A percentile compares a stretch with the other conserved stretches of the same genome.
These are phyloP conservation scores for Populus hybrid DNA, from an alignment of 441 rosid genomes.

Conservation along the genomic window DNA sequence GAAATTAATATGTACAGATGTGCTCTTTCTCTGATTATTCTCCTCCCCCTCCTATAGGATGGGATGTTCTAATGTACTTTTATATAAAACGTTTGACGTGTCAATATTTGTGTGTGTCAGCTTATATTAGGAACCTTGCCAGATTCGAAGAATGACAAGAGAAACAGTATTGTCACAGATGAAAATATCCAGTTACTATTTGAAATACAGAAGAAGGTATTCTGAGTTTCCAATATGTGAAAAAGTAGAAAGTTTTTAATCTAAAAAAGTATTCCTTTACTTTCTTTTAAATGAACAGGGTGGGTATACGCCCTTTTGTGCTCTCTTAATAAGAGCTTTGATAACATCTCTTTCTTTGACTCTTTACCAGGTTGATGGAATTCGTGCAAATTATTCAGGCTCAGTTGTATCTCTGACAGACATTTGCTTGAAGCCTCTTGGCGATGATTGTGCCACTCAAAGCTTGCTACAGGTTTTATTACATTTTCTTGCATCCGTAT, in stretches of 20 bases:
- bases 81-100: constrained; percentile 5
- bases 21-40: neutral
- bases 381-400: constrained; percentile 75
- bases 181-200: constrained; percentile 81
- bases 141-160: constrained; percentile 35
- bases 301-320: neutral
- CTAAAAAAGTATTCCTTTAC: constrained; percentile 4
- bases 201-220: constrained; percentile 86
- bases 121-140: constrained; percentile 79
- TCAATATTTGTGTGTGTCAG: constrained; percentile 39
- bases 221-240: constrained; percentile 12
- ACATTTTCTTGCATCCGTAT: constrained; percentile 6
- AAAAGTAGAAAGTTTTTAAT: neutral
- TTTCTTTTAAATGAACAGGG: neutral
- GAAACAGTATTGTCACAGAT: constrained; percentile 74
- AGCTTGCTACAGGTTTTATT: constrained; percentile 78
- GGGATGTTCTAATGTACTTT: neutral
- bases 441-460: constrained; percentile 91
- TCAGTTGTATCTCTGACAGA: constrained; percentile 73
- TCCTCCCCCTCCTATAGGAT: neutral
- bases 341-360: neutral
- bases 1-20: neutral
- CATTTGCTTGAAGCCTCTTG: constrained; percentile 92
- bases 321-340: neutral
- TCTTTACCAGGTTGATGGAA: constrained; percentile 65